Conservation (phyloP, 495 filamentous ascomycete species). For the Clohesyomyces aquaticus region DNA sequence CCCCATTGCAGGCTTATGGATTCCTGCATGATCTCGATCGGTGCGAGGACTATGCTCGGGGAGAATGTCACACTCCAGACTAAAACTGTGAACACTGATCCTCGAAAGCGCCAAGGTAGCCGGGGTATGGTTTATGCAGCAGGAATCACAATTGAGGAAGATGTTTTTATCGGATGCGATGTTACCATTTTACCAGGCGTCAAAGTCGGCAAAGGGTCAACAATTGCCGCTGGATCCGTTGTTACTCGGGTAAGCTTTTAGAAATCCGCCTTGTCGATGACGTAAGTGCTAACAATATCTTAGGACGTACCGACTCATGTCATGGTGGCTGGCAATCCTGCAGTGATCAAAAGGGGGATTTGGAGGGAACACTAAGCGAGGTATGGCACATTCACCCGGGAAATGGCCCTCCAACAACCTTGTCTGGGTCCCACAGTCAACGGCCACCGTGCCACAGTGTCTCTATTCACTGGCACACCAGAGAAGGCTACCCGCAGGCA, state of each 20-base stretch:
- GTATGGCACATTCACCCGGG: too few species aligned
- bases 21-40: slow-evolving; percentile 72
- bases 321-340: slow-evolving; percentile 66
- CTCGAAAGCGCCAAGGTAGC: slow-evolving; percentile 72
- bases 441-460: too few species aligned
- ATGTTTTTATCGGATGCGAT: slow-evolving; percentile 86
- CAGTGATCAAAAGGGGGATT: slow-evolving; percentile 60
- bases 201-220: slow-evolving; percentile 46
- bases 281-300: slow-evolving; percentile 14
- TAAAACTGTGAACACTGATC: slow-evolving; percentile 76
- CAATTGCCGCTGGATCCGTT: slow-evolving; percentile 47
- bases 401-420: too few species aligned
- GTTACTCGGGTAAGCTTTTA: slow-evolving; percentile 48
- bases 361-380: slow-evolving; percentile 31
- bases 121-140: slow-evolving; percentile 72
- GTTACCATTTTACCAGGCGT: slow-evolving; percentile 72
- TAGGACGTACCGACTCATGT: slow-evolving; percentile 65
- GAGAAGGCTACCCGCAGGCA: too few species aligned
- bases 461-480: too few species aligned
- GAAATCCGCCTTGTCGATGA: neutral
- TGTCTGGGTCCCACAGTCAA: too few species aligned
- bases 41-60: slow-evolving; percentile 78
- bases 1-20: slow-evolving; percentile 88
- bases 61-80: slow-evolving; percentile 83
- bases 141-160: slow-evolving; percentile 79